Percentiles rank a stretch among this genome's conserved stretches.
Conservation (phyloP, 108 stramenopile species). For the Discostella pseudostelligera region DNA sequence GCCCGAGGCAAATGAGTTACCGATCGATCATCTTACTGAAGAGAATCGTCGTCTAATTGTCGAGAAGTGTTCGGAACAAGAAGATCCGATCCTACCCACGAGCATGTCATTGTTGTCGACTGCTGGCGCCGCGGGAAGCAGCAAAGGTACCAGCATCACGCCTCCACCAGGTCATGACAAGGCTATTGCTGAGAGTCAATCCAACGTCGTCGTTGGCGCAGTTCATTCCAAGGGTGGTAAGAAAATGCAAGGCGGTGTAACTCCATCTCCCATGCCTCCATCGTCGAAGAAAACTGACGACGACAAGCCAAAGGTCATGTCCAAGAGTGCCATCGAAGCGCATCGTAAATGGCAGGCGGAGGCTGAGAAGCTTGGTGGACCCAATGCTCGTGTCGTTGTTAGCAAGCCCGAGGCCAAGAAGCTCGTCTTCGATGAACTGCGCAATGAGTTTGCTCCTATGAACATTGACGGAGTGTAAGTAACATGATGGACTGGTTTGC, state of each 20-base stretch:
- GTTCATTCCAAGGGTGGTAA: constrained; percentile 6
- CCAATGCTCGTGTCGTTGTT: constrained; percentile 63
- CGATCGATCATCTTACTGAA: constrained; percentile 48
- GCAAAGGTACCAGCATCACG: constrained; percentile 31
- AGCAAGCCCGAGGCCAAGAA: constrained; percentile 71
- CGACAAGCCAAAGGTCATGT: constrained; percentile 8
- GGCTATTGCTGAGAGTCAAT: constrained; percentile 23
- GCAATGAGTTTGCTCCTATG: constrained; percentile 73
- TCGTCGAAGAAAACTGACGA: constrained; percentile 1
- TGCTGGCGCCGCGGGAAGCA: constrained; percentile 8
- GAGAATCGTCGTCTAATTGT: constrained; percentile 55
- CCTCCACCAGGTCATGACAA: constrained; percentile 41
- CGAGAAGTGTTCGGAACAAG: constrained; percentile 52
- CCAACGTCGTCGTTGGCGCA: constrained; percentile 32
- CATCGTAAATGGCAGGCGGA: constrained; percentile 74
- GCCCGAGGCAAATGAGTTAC: constrained; percentile 55
- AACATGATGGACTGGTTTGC: too few relatives aligned
- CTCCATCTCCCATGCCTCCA: constrained; percentile 36
- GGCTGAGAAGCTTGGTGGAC: constrained; percentile 65
- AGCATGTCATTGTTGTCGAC: constrained; percentile 23
- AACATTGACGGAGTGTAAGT: constrained; percentile 76
- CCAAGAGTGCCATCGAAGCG: constrained; percentile 41
- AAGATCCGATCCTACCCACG: constrained; percentile 50
- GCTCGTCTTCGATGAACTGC: constrained; percentile 63
- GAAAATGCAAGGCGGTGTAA: constrained; percentile 18